These are phyloP conservation scores for Podospora fimiseda DNA, from an alignment of 495 filamentous ascomycete genomes.

Conservation along the genomic window DNA sequence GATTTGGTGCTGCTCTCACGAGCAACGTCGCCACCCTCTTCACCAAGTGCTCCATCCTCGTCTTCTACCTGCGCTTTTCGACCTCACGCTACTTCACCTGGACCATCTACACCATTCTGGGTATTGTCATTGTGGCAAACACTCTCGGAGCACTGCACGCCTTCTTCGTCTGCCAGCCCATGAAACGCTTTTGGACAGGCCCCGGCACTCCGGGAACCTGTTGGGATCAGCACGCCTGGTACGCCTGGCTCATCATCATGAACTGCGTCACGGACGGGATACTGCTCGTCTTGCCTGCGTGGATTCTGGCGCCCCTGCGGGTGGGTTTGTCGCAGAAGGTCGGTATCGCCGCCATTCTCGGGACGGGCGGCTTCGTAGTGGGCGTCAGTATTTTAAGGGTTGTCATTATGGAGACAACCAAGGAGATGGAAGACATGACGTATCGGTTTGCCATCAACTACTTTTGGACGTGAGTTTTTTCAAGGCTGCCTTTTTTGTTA, in stretches of 20 bases:
- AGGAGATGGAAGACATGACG: slow-evolving; percentile 3
- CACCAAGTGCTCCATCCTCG: slow-evolving; percentile 18
- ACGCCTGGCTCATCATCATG: slow-evolving; percentile 5
- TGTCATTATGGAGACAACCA: not conserved
- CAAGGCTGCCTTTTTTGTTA: not conserved
- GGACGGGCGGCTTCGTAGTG: slow-evolving; percentile 21
- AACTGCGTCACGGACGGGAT: slow-evolving; percentile 15
- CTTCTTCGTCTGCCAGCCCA: slow-evolving; percentile 18
- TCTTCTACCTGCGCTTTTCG: slow-evolving; percentile 22
- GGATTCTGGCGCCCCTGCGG: slow-evolving; percentile 12
- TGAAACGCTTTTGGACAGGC: slow-evolving; percentile 14
- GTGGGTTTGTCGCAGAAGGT: slow-evolving; percentile 7
- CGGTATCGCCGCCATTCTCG: slow-evolving; percentile 14
- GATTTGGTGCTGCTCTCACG: slow-evolving; percentile 8
- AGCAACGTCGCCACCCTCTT: slow-evolving; percentile 14
- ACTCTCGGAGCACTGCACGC: slow-evolving; percentile 9
- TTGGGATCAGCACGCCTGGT: slow-evolving; percentile 6
- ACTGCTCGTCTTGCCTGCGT: slow-evolving; percentile 13
- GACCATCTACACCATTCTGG: slow-evolving; percentile 12
- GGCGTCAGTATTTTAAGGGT: slow-evolving; percentile 18
- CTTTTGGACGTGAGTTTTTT: slow-evolving; percentile 16
- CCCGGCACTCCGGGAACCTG: not conserved
- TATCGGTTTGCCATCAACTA: slow-evolving; percentile 15
- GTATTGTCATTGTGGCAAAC: slow-evolving; percentile 11
- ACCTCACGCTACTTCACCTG: slow-evolving; percentile 10